Conservation (phyloP, 805 yeast genomes). For the Ogataea nakhonphanomensis region DNA sequence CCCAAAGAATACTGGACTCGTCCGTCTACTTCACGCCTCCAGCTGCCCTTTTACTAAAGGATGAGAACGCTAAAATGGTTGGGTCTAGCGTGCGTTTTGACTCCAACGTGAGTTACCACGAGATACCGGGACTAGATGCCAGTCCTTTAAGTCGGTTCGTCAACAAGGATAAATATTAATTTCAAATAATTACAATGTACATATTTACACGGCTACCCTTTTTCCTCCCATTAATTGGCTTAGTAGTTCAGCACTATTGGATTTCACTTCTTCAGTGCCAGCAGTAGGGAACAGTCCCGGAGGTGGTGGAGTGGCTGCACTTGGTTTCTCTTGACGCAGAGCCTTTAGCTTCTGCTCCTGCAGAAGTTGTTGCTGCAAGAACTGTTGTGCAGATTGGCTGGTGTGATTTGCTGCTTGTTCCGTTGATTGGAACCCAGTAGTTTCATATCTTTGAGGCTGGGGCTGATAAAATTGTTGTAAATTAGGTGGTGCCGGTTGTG, state of each 20-base stretch:
- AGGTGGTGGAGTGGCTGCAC: slow-evolving; percentile 63
- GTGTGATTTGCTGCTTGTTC: slow-evolving; percentile 14
- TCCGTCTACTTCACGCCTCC: slow-evolving; percentile 25
- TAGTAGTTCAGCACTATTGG: slow-evolving; percentile 60
- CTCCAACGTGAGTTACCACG: slow-evolving; percentile 30
- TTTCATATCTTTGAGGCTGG: slow-evolving; percentile 27
- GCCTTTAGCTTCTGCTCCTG: slow-evolving; percentile 32
- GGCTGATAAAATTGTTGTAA: slow-evolving; percentile 32
- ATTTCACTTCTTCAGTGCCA: slow-evolving; percentile 13
- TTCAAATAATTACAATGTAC: slow-evolving; percentile 7
- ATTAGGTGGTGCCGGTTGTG: slow-evolving; percentile 30
- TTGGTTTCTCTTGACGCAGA: slow-evolving; percentile 22
- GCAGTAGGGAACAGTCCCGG: slow-evolving; percentile 55
- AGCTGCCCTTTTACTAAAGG: slow-evolving; percentile 7
- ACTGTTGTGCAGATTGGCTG: slow-evolving; percentile 30
- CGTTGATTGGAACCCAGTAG: slow-evolving; percentile 19
- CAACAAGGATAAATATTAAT: slow-evolving; percentile 19
- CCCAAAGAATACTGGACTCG: slow-evolving; percentile 17
- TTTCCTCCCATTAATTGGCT: slow-evolving; percentile 85
- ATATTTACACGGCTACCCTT: slow-evolving; percentile 23
- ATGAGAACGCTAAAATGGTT: slow-evolving; percentile 9
- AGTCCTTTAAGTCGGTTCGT: slow-evolving; percentile 22
- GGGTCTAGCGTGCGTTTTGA: slow-evolving; percentile 29
- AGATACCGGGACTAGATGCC: slow-evolving; percentile 17
- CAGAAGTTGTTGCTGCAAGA: slow-evolving; percentile 27